Evolutionary conservation across 768 basidiomycete species (phyloP).

Genomic region (Boletus speciosus): DNA sequence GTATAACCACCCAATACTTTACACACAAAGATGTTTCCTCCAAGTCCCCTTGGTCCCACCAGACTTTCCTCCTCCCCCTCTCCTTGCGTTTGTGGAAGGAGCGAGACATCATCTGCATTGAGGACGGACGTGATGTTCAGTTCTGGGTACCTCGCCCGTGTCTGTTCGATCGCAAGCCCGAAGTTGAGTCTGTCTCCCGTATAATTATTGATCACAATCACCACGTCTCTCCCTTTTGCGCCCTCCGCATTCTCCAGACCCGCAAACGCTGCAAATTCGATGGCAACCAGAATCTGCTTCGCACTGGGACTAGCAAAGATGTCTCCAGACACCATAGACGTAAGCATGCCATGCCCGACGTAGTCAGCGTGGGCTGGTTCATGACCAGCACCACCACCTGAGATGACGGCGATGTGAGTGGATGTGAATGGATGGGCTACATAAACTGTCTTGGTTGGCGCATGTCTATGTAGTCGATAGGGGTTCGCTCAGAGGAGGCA

Average conservation of each 20-base stretch:
- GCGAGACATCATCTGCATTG: constrained; percentile 56
- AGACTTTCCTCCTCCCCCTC: constrained; percentile 19
- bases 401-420: constrained; percentile 39
- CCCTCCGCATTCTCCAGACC: constrained; percentile 14
- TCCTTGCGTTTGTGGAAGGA: constrained; percentile 24
- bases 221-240: constrained; percentile 13
- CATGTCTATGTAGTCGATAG: constrained; percentile 28
- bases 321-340: constrained; percentile 56
- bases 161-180: constrained; percentile 54
- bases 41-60: constrained; percentile 50
- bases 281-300: constrained; percentile 49
- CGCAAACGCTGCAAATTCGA: constrained; percentile 43
- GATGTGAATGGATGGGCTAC: constrained; percentile 16
- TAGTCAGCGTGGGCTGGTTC: constrained; percentile 59
- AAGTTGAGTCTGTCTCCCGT: constrained; percentile 59
- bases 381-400: constrained; percentile 55
- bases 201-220: constrained; percentile 48
- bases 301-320: constrained; percentile 62
- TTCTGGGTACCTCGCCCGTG: constrained; percentile 34
- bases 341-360: constrained; percentile 54
- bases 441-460: constrained; percentile 37
- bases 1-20: constrained; percentile 52
- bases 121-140: constrained; percentile 43
- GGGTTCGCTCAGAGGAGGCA: background rate
- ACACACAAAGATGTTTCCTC: constrained; percentile 49